A percentile compares a stretch with the other conserved stretches of the same genome.
Evolutionary conservation across 2,329 filamentous ascomycete genomes (phyloP).

Genomic region (Neopestalotiopsis rosae): DNA sequence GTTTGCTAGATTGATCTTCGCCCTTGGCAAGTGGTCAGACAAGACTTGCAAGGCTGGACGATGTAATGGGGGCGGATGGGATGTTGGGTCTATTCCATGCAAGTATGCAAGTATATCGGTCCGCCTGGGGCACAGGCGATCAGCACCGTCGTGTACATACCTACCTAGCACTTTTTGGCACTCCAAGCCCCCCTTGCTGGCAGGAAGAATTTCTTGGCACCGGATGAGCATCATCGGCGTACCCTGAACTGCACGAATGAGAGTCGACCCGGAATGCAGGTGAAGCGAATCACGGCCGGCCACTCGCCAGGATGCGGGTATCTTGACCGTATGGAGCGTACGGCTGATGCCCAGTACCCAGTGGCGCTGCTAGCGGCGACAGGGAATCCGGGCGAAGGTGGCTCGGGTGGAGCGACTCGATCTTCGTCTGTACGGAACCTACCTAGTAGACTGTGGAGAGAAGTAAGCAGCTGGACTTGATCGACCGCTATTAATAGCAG

Average conservation of each 20-base stretch:
- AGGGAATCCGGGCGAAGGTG: not conserved
- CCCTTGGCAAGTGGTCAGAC: slow-evolving; percentile 5
- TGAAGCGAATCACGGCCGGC: not conserved
- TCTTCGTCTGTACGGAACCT: not conserved
- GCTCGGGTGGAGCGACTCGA: not conserved
- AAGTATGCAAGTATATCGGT: not conserved
- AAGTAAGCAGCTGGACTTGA: not conserved
- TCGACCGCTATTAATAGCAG: not conserved
- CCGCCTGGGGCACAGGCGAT: not conserved
- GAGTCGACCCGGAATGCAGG: not conserved
- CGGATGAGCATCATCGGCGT: not conserved
- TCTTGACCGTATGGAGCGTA: not conserved
- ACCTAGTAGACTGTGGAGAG: not conserved
- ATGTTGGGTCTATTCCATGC: not conserved
- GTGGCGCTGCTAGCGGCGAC: not conserved
- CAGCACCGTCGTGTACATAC: not conserved
- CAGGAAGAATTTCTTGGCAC: not conserved
- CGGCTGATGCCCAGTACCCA: not conserved
- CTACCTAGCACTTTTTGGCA: not conserved
- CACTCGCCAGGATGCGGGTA: not conserved
- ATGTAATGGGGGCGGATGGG: not conserved
- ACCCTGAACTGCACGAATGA: not conserved
- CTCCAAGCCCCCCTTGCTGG: not conserved
- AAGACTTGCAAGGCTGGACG: not conserved
- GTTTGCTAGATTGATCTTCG: not conserved